Conservation (phyloP, 2,329 filamentous ascomycete species). For the Pseudohalonectria lignicola region DNA sequence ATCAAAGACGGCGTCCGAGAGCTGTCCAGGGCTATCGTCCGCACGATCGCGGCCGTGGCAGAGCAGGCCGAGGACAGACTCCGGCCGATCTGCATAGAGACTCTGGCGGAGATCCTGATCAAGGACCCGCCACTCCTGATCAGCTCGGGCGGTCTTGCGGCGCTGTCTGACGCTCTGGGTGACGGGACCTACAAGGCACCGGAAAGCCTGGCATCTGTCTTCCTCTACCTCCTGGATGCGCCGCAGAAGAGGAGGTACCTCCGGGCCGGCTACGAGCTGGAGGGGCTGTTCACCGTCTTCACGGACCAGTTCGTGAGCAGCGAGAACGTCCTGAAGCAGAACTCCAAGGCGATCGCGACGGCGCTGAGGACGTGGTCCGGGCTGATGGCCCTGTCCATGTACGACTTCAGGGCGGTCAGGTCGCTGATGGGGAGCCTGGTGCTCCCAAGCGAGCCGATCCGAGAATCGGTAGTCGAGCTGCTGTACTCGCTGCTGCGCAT, state of each 20-base stretch:
- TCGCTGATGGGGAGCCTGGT: conserved; percentile 62
- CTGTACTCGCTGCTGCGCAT: conserved; percentile 74
- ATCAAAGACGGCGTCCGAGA: conserved; percentile 87
- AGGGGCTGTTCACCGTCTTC: conserved; percentile 82
- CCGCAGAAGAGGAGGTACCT: conserved; percentile 72
- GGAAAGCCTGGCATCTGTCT: conserved; percentile 77
- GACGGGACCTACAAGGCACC: conserved; percentile 90
- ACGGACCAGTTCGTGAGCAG: conserved; percentile 65
- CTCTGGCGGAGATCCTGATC: conserved; percentile 81
- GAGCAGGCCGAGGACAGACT: conserved; percentile 78
- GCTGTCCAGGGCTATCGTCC: conserved; percentile 74
- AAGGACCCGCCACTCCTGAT: conserved; percentile 74
- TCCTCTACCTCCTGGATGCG: conserved; percentile 80
- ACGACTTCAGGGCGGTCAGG: conserved; percentile 71
- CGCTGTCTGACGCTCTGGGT: conserved; percentile 82
- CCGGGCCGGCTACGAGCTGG: conserved; percentile 80
- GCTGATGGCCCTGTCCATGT: conserved; percentile 77
- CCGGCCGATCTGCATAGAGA: conserved; percentile 84
- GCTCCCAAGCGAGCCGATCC: conserved; percentile 41
- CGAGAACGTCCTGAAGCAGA: conserved; percentile 62
- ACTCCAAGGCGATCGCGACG: conserved; percentile 83
- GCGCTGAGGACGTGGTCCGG: conserved; percentile 92
- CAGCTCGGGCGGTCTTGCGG: conserved; percentile 71
- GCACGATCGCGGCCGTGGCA: conserved; percentile 83
- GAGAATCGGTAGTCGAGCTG: conserved; percentile 78